Evolutionary conservation across 2,329 filamentous ascomycete genomes (phyloP).

Genomic region (Cladophialophora immunda): DNA sequence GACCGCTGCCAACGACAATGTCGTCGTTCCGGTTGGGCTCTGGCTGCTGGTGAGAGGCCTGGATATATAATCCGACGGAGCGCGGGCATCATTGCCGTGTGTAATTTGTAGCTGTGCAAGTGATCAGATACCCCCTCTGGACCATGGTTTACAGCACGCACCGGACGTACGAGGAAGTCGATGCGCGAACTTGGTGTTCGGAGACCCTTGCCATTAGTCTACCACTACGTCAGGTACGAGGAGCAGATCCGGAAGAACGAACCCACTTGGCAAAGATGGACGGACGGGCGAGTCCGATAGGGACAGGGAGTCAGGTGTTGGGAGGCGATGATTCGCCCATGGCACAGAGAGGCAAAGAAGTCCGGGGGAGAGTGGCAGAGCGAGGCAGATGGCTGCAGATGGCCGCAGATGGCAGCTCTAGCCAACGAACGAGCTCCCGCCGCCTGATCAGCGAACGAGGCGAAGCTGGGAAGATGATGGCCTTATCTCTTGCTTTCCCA

Average conservation of each 20-base stretch:
- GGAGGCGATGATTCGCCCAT: not conserved
- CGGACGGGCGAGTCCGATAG: not conserved
- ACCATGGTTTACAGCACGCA: not conserved
- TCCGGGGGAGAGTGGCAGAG: not conserved
- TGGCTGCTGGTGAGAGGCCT: conserved; percentile 91
- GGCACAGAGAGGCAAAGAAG: conserved; percentile 5
- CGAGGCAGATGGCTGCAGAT: too few relatives aligned
- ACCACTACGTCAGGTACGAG: conserved; percentile 5
- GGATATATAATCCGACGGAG: conserved; percentile 28
- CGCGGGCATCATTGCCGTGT: not conserved
- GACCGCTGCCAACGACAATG: conserved; percentile 98
- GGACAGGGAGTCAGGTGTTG: not conserved
- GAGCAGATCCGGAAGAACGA: conserved; percentile 12
- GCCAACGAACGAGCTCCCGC: not conserved
- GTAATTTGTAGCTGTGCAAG: not conserved
- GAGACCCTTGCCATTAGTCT: not conserved
- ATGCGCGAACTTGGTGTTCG: not conserved
- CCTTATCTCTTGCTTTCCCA: conserved; percentile 4
- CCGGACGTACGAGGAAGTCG: not conserved
- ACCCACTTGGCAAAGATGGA: conserved; percentile 15
- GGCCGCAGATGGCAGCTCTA: not conserved
- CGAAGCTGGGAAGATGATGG: conserved; percentile 2
- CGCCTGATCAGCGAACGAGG: conserved; percentile 3
- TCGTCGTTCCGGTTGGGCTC: conserved; percentile 89
- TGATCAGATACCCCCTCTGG: not conserved